Conservation (phyloP, 805 yeast genomes). For the Kuraishia ogatae region DNA sequence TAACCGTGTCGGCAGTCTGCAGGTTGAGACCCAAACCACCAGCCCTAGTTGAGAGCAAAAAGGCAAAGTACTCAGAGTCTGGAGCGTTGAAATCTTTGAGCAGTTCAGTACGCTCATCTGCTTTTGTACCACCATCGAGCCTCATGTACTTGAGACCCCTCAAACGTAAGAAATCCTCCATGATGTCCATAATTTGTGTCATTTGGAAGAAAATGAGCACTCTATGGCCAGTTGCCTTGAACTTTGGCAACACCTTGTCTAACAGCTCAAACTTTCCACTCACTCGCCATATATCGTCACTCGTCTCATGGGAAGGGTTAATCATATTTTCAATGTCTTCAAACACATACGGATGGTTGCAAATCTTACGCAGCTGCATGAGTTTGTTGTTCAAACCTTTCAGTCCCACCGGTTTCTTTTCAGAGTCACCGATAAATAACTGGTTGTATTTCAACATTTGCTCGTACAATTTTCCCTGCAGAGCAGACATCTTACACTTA, state of each 20-base stretch:
- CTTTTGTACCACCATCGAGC: constrained; percentile 76
- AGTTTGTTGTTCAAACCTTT: constrained; percentile 75
- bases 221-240: constrained; percentile 66
- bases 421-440: constrained; percentile 51
- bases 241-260: constrained; percentile 69
- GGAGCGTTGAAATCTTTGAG: constrained; percentile 70
- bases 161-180: constrained; percentile 74
- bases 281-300: constrained; percentile 64
- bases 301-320: constrained; percentile 53
- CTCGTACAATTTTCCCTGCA: constrained; percentile 62
- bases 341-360: constrained; percentile 83
- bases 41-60: constrained; percentile 76
- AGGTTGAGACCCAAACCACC: constrained; percentile 84
- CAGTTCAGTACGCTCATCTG: constrained; percentile 75
- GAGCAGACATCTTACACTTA: constrained; percentile 68
- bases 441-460: constrained; percentile 71
- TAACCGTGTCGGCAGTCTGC: constrained; percentile 83
- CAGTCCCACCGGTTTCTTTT: constrained; percentile 55
- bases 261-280: constrained; percentile 77
- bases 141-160: constrained; percentile 63
- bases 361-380: constrained; percentile 79
- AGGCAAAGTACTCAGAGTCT: constrained; percentile 68
- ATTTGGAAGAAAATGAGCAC: constrained; percentile 79
- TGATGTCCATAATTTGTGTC: constrained; percentile 86
- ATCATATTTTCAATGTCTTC: constrained; percentile 71